phyloP scores from a whole-genome alignment of 768 basidiomycete genomes.

The Suillus subluteus region DNA sequence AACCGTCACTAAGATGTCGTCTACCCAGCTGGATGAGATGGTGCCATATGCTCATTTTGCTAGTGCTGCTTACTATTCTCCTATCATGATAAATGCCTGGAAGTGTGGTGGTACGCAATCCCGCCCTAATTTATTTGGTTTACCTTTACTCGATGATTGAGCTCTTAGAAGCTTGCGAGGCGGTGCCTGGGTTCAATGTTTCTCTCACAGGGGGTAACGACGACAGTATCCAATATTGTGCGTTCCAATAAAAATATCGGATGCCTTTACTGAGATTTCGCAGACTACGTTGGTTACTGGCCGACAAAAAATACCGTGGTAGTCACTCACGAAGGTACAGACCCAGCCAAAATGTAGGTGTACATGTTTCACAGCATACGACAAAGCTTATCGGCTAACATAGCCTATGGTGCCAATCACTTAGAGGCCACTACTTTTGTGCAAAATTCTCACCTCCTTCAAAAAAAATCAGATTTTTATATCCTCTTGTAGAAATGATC shows the following conservation, averaged over 20 bases:
- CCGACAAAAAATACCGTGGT: conserved; percentile 52
- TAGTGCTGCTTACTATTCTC: conserved; percentile 55
- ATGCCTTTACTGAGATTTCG: neutral
- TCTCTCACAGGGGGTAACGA: conserved; percentile 53
- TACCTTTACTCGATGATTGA: neutral
- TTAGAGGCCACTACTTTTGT: too few relatives aligned
- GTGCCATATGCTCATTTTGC: conserved; percentile 56
- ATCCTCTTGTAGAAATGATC: too few relatives aligned
- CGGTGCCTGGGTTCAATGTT: conserved; percentile 41
- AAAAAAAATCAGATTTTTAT: too few relatives aligned
- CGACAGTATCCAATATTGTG: conserved; percentile 49
- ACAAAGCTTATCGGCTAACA: neutral
- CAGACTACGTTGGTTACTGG: conserved; percentile 63
- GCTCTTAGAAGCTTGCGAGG: conserved; percentile 37
- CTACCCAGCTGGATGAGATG: conserved; percentile 38
- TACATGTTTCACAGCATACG: neutral
- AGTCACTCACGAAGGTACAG: conserved; percentile 66
- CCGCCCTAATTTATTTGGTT: conserved; percentile 8
- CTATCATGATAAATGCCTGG: conserved; percentile 42
- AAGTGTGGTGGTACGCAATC: conserved; percentile 44
- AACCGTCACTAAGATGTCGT: conserved; percentile 29
- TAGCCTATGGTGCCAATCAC: too few relatives aligned
- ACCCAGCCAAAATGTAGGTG: conserved; percentile 54
- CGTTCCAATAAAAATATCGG: conserved; percentile 13
- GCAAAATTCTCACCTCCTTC: too few relatives aligned